Conservation (phyloP, 23 red algal species). For the Cyanidiococcus yangmingshanensis region DNA sequence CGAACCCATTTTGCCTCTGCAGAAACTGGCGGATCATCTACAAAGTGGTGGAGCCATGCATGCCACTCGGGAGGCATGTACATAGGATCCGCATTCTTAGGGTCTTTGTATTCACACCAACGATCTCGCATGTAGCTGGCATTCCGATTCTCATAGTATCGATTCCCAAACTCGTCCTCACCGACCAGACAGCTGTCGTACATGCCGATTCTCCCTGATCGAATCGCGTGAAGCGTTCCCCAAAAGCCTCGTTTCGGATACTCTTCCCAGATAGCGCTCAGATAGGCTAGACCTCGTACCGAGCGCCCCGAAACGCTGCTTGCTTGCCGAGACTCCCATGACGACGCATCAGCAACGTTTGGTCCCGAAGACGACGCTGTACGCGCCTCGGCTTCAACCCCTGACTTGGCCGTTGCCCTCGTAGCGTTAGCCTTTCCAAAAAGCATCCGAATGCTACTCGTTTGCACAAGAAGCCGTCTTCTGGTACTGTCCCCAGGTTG, state of each 20-base stretch:
- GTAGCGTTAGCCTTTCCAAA: too few species aligned
- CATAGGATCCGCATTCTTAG: slow-evolving; percentile 43
- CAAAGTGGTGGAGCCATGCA: slow-evolving; percentile 22
- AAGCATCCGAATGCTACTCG: too few species aligned
- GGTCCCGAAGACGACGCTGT: too few species aligned
- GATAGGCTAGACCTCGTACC: background rate
- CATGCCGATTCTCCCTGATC: slow-evolving; percentile 55
- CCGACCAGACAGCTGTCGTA: slow-evolving; percentile 37
- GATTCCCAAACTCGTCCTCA: slow-evolving; percentile 78
- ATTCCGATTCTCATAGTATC: slow-evolving; percentile 64
- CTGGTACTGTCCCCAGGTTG: too few species aligned
- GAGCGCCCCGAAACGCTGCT: background rate
- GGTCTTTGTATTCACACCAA: slow-evolving; percentile 86
- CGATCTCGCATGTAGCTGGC: slow-evolving; percentile 59
- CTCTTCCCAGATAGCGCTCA: background rate
- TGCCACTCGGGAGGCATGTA: slow-evolving; percentile 74
- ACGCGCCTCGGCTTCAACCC: too few species aligned
- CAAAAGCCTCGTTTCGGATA: slow-evolving; percentile 61
- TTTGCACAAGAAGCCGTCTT: too few species aligned
- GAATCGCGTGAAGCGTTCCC: slow-evolving; percentile 80
- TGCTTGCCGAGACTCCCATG: too few species aligned
- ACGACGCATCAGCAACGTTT: too few species aligned
- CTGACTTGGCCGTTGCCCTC: too few species aligned
- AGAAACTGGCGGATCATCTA: slow-evolving; percentile 12
- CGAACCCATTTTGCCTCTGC: background rate